Evolutionary conservation across 2,329 filamentous ascomycete genomes (phyloP), one percentile per base, ranked within the genome.

Genomic region (Colletotrichum plurivorum): DNA sequence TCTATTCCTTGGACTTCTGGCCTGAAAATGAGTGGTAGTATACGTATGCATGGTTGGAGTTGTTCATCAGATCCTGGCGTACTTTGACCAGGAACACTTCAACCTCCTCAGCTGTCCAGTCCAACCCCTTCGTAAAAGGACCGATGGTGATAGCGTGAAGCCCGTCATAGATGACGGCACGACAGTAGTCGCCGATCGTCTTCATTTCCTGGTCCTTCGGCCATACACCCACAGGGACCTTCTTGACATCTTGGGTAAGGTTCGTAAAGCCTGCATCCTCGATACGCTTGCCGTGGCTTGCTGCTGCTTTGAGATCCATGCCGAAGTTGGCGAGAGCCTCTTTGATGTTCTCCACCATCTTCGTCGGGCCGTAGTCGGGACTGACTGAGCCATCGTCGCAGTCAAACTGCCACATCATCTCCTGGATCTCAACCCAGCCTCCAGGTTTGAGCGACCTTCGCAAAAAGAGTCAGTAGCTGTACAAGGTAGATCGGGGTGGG

Each of bases 361-460:
- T 75, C 67, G 48, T 76, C 75, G 5, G 76, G 74, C 7, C 58
- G 5, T 12, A 63, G 71, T 54, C 69, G 5, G 66, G 60, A 15
- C 73, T 71, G 12, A 82, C 65, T 0, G 81, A 81, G 20, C 73
- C 79, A 58, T 87, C 84, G 58, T 85, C 83, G 53, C 79, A 83
- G 4, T 71, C 58, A 71, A 72, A 73, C 70, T 78, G 72, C n/a
- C 18, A 36, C 20, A 62, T 45, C 9, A 66, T 55, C 9, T 68
- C 65, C 39, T 63, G 59, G 15, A 68, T 43, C 41, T 68, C 65
- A 6, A 68, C 45, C 65, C 59, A 68, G 3, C 53, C 65, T 6
- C 65, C 65, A 6, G 65, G 59, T 36, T 53, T 57, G 25, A 68
- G 65, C 25, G 74, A 75, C 7, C 57, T 75, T 72, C 4, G n/a